A percentile compares a stretch with the other conserved stretches of the same genome.
phyloP scores from a whole-genome alignment of 225 moss, liverwort and hornwort species.

The Pseudisothecium myosuroides region DNA sequence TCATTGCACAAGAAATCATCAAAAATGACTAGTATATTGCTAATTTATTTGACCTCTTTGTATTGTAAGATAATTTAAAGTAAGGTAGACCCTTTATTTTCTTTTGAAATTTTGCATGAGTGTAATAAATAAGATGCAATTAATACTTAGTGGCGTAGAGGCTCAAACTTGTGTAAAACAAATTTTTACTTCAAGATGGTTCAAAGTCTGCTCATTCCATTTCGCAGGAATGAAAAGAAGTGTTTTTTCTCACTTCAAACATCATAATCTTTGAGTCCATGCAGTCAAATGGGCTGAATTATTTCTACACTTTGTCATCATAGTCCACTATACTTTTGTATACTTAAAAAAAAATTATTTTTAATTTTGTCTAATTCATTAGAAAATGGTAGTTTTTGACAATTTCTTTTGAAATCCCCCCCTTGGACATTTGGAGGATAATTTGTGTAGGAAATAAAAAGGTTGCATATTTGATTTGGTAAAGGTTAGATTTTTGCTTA shows the following conservation, averaged over 20 bases:
- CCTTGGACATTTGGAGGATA: not conserved
- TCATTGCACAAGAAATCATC: not conserved
- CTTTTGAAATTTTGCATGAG: not conserved
- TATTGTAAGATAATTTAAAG: not conserved
- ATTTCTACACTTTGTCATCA: not conserved
- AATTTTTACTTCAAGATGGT: not conserved
- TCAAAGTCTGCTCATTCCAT: not conserved
- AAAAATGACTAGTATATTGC: not conserved
- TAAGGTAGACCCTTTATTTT: not conserved
- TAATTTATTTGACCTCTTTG: not conserved
- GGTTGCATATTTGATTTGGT: not conserved
- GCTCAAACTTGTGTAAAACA: not conserved
- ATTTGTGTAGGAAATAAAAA: not conserved
- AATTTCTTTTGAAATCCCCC: not conserved
- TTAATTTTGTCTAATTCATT: not conserved
- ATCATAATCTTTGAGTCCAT: not conserved
- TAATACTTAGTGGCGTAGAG: not conserved
- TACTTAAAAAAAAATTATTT: not conserved
- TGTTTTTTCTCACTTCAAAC: not conserved
- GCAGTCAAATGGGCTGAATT: not conserved
- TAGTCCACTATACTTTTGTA: not conserved
- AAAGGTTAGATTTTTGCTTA: not conserved
- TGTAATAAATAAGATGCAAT: not conserved
- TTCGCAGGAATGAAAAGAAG: not conserved
- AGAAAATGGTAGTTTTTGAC: not conserved